Evolutionary conservation across 768 basidiomycete species (phyloP), one percentile per base, ranked within the genome.

Genomic region (Auricularia sp.): DNA sequence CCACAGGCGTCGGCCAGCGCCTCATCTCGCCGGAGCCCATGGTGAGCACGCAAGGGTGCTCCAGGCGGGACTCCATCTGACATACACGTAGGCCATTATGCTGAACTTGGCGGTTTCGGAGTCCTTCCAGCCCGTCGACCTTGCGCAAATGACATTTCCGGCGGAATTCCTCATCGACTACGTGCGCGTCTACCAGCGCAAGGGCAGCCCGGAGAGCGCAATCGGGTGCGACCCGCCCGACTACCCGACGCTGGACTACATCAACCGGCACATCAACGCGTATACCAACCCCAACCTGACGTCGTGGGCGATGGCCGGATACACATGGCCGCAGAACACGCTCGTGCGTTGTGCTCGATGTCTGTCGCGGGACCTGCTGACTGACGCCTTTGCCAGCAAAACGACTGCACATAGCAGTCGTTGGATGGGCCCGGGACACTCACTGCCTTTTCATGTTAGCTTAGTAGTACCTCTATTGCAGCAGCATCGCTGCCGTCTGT

Each of bases 1-100:
- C 69, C 3, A 77, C 83, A 0, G 67, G 85, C 63, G 79, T 98
- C 62, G 79, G 82, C 45, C 78, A 82, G 69, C 80, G 95, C 39
- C 70, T 94, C 18, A 85, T 85, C 64, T 80, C 93, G 6, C 91
- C 95, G 71, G 97, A 99, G 73, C 96, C 97, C 2, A 89, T 98
- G 94, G 91, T 89, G 71, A 44, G 76, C 18, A 39, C 14, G 74
- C 68, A 82, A 81, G 66, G 75, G 5, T 51, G 16, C 61, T 13
- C 18, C 3, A 61, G 33, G 29, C 29, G 29, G 29, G 13, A 51
- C 39, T 1, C 24, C 70, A 45, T 68, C 58, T 64, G 54, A 66
- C n/a, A 18, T 63, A 10, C 34, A 35, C 54, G 13, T 47, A 79
- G 78, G 73, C 76, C 18, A 84, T 88, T 67, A 70, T 88, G 16